A percentile compares a stretch with the other conserved stretches of the same genome.
phyloP scores from a whole-genome alignment of 1,284 basidiomycete genomes.

The Chondrostereum purpureum region DNA sequence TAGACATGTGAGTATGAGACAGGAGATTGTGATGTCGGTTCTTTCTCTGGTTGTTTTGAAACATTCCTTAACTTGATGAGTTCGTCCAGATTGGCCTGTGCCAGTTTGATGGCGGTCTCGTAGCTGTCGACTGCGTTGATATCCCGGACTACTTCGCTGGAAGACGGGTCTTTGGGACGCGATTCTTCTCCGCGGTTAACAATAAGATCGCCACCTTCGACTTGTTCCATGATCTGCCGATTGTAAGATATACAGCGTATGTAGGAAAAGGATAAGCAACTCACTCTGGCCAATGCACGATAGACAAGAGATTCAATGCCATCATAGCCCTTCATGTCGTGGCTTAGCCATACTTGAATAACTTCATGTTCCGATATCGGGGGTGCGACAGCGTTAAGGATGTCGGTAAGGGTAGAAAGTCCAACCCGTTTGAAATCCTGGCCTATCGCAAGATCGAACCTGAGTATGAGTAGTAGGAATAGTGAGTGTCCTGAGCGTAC shows the following conservation, averaged over 20 bases:
- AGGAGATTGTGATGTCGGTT: constrained; percentile 52
- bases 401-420: constrained; percentile 80
- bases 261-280: constrained; percentile 19
- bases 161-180: constrained; percentile 47
- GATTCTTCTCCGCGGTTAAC: constrained; percentile 82
- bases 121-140: constrained; percentile 82
- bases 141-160: constrained; percentile 46
- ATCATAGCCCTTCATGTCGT: constrained; percentile 96
- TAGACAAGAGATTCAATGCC: constrained; percentile 97
- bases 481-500: constrained; percentile 30
- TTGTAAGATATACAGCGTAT: constrained; percentile 6
- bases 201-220: constrained; percentile 86
- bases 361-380: constrained; percentile 98
- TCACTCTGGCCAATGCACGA: constrained; percentile 70
- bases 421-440: constrained; percentile 84
- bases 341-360: constrained; percentile 90
- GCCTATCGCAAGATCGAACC: constrained; percentile 39
- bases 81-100: constrained; percentile 73
- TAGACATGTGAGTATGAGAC: constrained; percentile 90
- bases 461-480: background rate
- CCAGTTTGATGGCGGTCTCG: constrained; percentile 66
- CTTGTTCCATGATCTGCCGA: constrained; percentile 82
- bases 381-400: constrained; percentile 94
- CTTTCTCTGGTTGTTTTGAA: constrained; percentile 30
- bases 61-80: constrained; percentile 57